Evolutionary conservation across 2,329 filamentous ascomycete genomes (phyloP), one percentile per base, ranked within the genome.

Genomic region (Exutisphaerella laricina): DNA sequence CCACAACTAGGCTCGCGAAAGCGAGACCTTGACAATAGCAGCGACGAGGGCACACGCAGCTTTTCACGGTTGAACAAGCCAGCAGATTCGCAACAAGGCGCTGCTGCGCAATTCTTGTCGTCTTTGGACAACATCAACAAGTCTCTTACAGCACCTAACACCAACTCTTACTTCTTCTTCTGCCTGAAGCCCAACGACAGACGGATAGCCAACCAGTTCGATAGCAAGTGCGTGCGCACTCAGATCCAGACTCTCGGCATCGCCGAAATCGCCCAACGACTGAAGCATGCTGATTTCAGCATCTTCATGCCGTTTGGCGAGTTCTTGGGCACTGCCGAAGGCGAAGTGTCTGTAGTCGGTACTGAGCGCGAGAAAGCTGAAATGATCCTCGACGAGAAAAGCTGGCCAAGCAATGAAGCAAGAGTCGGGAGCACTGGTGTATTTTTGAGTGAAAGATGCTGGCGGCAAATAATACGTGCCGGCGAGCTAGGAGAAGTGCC

Each of bases 111-210:
- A 63, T 98, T 95, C 67, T 70, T 98, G 16, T 80, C 85, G 1
- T 85, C 89, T 0, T 72, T 98, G 18, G 87, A 95, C 53, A 94
- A 92, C 46, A 86, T 98, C 44, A 94, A 83, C 45, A 89, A 90
- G 57, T 89, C 88, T 2, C 72, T 98, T 32, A 84, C 80, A 2
- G 80, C 85, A 2, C 78, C 83, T 3, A 86, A 88, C 59, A 85
- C 88, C 8, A 98, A 98, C 59, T 79, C 85, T 1, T 98, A 98
- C 67, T 97, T 96, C 57, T 79, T 98, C 32, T 96, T 98, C 67
- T 98, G 92, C 60, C 69, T 98, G 51, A 98, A 98, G 68, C 90
- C 92, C 16, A 98, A 98, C 56, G 92, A 98, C 63, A 79, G 92
- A 40, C 82, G 92, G 37, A 98, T 98, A 54, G 90, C 92, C 49